Evolutionary conservation across 2,329 filamentous ascomycete genomes (phyloP), one percentile per base, ranked within the genome.

Genomic region (Talaromyces sp.): DNA sequence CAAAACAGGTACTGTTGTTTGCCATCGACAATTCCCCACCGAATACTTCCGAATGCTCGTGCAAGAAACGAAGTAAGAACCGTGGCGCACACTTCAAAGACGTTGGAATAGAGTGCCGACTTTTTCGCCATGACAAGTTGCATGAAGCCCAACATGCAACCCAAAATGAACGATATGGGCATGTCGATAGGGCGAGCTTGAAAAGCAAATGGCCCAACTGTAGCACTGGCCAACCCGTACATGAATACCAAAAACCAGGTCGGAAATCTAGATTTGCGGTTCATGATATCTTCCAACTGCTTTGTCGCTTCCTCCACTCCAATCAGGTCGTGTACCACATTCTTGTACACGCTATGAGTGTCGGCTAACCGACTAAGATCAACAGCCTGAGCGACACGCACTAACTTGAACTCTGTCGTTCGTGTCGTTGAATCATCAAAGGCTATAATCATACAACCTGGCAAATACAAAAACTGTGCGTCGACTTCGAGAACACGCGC

Each of bases 391-490:
- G 72, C 67, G n/a, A 74, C 72, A 27, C 76, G 74, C 6, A 81
- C 71, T 33, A 81, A 68, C 60, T 79, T 78, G 59, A 81, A 74
- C 65, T 81, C 79, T 1, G 78, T 77, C 4, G 78, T 80, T 62
- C 80, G 77, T 4, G 78, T 80, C 3, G 73, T 69, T 3, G 72
- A 70, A 67, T 82, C 78, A 56, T 87, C 92, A 72, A 97, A 97
- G 3, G 91, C 93, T 74, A 96, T 89, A 63, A 96, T 90, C 92
- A 96, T 96, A 72, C 90, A 94, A 0, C 90, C 90, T 0, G 92
- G 92, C 35, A 97, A 86, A 74, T 97, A 97, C 24, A 96, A 80
- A 70, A 95, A 97, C 72, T 96, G 92, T 6, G 89, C 90, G 68
- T 96, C 90, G 31, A 96, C 93, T 76, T 93, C 90, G 33, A 97